Conservation (phyloP, 345 rosid genomes). For the Dimocarpus longan region DNA sequence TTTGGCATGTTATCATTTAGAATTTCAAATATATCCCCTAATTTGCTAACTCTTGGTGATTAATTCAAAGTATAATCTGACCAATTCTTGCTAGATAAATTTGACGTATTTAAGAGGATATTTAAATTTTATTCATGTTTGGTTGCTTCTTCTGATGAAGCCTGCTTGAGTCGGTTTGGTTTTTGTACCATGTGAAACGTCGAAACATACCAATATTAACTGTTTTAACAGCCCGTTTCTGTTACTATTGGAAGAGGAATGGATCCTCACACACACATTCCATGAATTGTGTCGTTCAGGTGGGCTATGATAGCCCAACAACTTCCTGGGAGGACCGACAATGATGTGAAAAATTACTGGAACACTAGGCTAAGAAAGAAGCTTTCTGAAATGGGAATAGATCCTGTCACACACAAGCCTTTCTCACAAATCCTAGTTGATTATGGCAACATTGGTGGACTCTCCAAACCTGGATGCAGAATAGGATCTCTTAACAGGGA, state of each 20-base stretch:
- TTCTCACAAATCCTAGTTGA: constrained; percentile 89
- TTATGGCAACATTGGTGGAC: constrained; percentile 76
- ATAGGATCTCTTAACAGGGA: constrained; percentile 52
- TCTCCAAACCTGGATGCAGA: constrained; percentile 44
- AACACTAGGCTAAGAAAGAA: constrained; percentile 87
- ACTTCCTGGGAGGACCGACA: constrained; percentile 90
- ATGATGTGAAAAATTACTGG: constrained; percentile 94
- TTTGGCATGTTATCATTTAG: too few relatives aligned
- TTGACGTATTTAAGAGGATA: too few relatives aligned
- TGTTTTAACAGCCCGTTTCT: too few relatives aligned
- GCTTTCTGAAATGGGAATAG: constrained; percentile 92
- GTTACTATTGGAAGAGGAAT: background rate
- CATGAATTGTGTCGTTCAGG: constrained; percentile 39
- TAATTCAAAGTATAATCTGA: too few relatives aligned
- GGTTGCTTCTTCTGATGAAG: too few relatives aligned
- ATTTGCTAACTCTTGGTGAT: too few relatives aligned
- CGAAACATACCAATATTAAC: too few relatives aligned
- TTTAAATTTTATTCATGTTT: too few relatives aligned
- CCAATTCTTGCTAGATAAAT: too few relatives aligned
- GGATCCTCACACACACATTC: background rate
- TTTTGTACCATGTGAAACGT: too few relatives aligned
- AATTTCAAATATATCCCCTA: too few relatives aligned
- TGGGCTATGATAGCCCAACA: constrained; percentile 94
- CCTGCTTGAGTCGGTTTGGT: too few relatives aligned
- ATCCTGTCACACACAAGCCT: constrained; percentile 89